Conservation (phyloP, 1,284 basidiomycete genomes). For the Puccinia brachypodii region DNA sequence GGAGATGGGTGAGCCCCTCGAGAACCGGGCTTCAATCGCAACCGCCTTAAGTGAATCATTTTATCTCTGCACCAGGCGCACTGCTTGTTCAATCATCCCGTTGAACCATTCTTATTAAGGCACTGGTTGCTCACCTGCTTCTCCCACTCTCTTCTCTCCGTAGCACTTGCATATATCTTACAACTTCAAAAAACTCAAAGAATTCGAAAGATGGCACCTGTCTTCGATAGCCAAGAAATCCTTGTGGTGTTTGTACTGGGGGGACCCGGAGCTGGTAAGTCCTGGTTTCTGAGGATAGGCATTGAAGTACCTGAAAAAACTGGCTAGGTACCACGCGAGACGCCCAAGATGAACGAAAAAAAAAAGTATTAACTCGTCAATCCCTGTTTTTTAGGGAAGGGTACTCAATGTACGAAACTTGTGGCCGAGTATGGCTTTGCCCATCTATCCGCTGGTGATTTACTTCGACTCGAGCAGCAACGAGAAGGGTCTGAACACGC, state of each 20-base stretch:
- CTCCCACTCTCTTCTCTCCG: background rate
- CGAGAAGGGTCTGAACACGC: constrained; percentile 83
- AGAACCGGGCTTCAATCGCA: background rate
- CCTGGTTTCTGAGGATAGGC: background rate
- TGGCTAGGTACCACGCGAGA: background rate
- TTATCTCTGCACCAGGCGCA: background rate
- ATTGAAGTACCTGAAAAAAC: background rate
- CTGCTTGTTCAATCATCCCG: background rate
- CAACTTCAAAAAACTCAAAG: background rate
- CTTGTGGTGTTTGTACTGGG: constrained; percentile 94
- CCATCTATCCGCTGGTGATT: constrained; percentile 95
- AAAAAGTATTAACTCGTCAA: no score
- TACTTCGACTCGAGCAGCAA: constrained; percentile 88
- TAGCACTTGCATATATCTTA: background rate
- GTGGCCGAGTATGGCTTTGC: constrained; percentile 85
- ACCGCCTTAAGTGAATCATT: background rate
- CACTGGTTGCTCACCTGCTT: background rate
- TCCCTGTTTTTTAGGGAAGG: constrained; percentile 67
- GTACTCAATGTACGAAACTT: constrained; percentile 86
- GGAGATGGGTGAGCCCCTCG: background rate
- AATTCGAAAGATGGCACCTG: constrained; percentile 54
- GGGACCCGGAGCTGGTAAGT: constrained; percentile 78
- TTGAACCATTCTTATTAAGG: background rate
- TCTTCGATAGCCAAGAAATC: constrained; percentile 73
- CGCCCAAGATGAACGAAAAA: no score